Evolutionary conservation across 768 basidiomycete genomes (phyloP).

Genomic region (Pilatotrama ljubarskyi): DNA sequence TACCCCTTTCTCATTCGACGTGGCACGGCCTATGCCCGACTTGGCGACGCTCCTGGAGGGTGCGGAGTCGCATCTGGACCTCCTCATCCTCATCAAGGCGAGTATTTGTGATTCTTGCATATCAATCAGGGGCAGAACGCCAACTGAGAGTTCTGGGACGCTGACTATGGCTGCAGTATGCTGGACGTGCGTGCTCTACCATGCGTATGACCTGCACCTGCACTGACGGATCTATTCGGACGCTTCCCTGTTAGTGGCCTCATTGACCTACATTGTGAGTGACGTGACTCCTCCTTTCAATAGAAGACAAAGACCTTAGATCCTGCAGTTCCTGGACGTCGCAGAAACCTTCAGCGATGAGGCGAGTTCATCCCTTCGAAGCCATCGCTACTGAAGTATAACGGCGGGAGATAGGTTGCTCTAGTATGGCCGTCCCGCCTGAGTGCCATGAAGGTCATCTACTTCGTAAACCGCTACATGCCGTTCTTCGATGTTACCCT

Average conservation of each 20-base stretch:
- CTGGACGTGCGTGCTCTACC: not conserved
- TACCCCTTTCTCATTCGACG: too few relatives aligned
- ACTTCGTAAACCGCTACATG: constrained; percentile 8
- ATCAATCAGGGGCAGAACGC: not conserved
- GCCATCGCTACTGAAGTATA: not conserved
- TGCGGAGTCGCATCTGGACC: not conserved
- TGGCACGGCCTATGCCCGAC: not conserved
- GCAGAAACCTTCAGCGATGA: constrained; percentile 6
- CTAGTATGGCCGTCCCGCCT: constrained; percentile 1
- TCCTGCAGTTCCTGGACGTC: not conserved
- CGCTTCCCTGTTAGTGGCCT: not conserved
- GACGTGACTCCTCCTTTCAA: too few relatives aligned
- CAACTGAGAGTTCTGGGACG: not conserved
- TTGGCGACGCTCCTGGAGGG: not conserved
- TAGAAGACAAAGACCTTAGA: too few relatives aligned
- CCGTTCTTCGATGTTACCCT: not conserved
- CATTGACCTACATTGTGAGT: not conserved
- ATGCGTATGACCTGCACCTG: not conserved
- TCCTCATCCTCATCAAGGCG: not conserved
- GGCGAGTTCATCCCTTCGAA: not conserved
- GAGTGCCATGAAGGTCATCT: constrained; percentile 12
- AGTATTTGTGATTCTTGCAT: not conserved
- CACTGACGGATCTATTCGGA: not conserved
- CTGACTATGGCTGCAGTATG: not conserved
- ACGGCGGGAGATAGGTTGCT: not conserved